Percentiles rank a stretch among this genome's conserved stretches.
phyloP scores from a whole-genome alignment of 2,329 filamentous ascomycete species.

The Purpureocillium lavendulum region DNA sequence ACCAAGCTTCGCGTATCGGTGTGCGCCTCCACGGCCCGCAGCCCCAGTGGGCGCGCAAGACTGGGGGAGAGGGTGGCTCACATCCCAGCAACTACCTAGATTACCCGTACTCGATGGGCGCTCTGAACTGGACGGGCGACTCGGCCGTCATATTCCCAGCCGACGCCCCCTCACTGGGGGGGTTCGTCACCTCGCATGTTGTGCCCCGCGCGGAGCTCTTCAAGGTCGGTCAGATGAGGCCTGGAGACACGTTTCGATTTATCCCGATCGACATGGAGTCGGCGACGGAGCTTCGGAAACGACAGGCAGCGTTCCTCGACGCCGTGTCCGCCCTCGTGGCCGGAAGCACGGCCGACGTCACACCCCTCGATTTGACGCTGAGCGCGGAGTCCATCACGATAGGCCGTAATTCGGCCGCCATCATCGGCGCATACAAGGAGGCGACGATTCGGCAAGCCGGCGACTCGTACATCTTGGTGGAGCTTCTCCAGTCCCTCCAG shows the following conservation, averaged over 20 bases:
- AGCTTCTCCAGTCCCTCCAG: constrained; percentile 1
- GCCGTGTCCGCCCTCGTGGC: not conserved
- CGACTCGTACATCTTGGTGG: constrained; percentile 2
- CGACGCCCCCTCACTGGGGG: constrained; percentile 53
- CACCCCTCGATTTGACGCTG: not conserved
- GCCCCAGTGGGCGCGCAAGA: constrained; percentile 47
- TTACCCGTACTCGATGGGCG: constrained; percentile 41
- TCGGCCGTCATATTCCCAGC: constrained; percentile 51
- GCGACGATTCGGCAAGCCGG: not conserved
- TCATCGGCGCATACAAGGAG: not conserved
- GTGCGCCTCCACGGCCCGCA: constrained; percentile 51
- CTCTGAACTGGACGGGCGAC: constrained; percentile 54
- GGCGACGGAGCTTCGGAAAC: not conserved
- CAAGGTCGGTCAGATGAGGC: constrained; percentile 54
- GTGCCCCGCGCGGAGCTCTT: constrained; percentile 49
- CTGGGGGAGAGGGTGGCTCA: constrained; percentile 54
- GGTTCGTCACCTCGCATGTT: constrained; percentile 48
- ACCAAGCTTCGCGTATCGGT: constrained; percentile 52
- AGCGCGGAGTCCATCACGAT: not conserved
- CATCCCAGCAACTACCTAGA: constrained; percentile 44
- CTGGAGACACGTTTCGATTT: constrained; percentile 37
- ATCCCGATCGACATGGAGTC: not conserved
- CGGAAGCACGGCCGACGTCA: not conserved
- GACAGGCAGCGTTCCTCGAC: not conserved
- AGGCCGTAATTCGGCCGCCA: not conserved